These are phyloP conservation scores for Cyclotella cryptica DNA, from an alignment of 108 stramenopile genomes.

Conservation along the genomic window DNA sequence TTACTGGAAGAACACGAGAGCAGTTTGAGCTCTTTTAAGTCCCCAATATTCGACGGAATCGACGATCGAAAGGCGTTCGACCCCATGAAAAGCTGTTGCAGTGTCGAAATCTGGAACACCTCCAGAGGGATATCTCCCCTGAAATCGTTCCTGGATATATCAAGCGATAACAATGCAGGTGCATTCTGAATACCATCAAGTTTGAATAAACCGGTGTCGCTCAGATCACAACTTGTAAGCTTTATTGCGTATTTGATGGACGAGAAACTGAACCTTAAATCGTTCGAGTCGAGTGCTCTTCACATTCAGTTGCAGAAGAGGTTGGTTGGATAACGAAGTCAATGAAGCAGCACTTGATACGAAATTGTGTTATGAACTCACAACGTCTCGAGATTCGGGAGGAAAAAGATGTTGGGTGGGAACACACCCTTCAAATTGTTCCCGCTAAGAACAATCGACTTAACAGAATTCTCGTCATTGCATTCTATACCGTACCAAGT, in stretches of 20 bases:
- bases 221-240: conserved; percentile 59
- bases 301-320: neutral
- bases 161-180: conserved; percentile 55
- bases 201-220: conserved; percentile 59
- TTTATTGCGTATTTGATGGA: conserved; percentile 66
- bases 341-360: too few species aligned
- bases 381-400: conserved; percentile 64
- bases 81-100: conserved; percentile 39
- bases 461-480: conserved; percentile 37
- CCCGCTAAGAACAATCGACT: conserved; percentile 63
- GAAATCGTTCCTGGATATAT: conserved; percentile 68
- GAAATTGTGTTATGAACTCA: conserved; percentile 30
- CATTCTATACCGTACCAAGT: conserved; percentile 76
- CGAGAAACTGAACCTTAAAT: conserved; percentile 64
- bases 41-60: conserved; percentile 28
- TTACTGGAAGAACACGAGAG: conserved; percentile 41
- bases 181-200: conserved; percentile 69
- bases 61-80: conserved; percentile 30
- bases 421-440: conserved; percentile 71
- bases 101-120: conserved; percentile 32
- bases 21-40: conserved; percentile 30
- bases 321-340: too few species aligned
- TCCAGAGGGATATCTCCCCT: conserved; percentile 14
- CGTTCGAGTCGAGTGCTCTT: conserved; percentile 69
- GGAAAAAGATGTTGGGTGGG: conserved; percentile 66